A percentile compares a stretch with the other conserved stretches of the same genome.
phyloP scores from a whole-genome alignment of 805 yeast species.

The Kodamaea kaohsiungensis region DNA sequence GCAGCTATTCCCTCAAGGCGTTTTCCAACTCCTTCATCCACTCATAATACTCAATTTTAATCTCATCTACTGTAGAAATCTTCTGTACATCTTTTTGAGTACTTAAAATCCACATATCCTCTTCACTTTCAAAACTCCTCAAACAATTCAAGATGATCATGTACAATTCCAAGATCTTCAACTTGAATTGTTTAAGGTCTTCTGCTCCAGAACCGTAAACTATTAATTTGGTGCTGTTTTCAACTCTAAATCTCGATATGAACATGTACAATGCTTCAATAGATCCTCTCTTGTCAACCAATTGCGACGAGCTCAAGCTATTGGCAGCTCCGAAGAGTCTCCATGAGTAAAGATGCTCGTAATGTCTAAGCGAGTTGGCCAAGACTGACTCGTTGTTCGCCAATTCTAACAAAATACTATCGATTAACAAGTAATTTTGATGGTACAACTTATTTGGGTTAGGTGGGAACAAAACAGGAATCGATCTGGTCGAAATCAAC shows the following conservation, averaged over 20 bases:
- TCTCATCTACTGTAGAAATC: slow-evolving; percentile 30
- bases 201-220: slow-evolving; percentile 15
- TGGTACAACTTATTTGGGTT: slow-evolving; percentile 19
- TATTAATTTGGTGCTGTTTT: slow-evolving; percentile 18
- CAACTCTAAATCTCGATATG: slow-evolving; percentile 35
- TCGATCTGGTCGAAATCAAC: slow-evolving; percentile 23
- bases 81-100: slow-evolving; percentile 15
- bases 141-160: slow-evolving; percentile 42
- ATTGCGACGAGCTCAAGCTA: slow-evolving; percentile 12
- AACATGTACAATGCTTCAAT: slow-evolving; percentile 40
- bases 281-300: slow-evolving; percentile 45
- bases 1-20: slow-evolving; percentile 17
- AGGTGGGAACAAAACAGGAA: slow-evolving; percentile 25
- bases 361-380: slow-evolving; percentile 31
- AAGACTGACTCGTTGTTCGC: slow-evolving; percentile 34
- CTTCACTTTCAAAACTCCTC: slow-evolving; percentile 32
- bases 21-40: slow-evolving; percentile 36
- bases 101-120: slow-evolving; percentile 40
- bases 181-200: slow-evolving; percentile 33
- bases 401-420: slow-evolving; percentile 30
- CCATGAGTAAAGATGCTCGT: slow-evolving; percentile 44
- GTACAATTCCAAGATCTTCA: slow-evolving; percentile 43
- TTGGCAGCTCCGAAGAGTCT: slow-evolving; percentile 32
- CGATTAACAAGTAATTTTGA: slow-evolving; percentile 32
- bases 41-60: slow-evolving; percentile 32